Base-by-base conservation (phyloP, 768 basidiomycete species). In the Pleurotus ostreatus region DNA sequence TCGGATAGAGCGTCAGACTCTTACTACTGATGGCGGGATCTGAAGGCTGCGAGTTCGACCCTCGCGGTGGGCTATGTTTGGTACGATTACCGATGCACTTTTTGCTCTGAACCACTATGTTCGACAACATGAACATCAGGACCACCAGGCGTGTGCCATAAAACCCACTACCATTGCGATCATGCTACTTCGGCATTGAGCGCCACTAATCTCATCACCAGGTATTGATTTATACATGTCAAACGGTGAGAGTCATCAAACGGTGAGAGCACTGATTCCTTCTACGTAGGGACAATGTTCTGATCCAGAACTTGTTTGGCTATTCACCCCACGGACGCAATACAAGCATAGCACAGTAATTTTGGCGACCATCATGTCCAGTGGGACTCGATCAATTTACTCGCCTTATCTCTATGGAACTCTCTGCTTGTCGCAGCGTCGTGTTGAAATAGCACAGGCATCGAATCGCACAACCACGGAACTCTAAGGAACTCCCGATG, bases 41-140 rank as follows among this genome's bases (percentile, higher is more conserved):
- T 86, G 82, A 85, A 85, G 84, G 84, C 82, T 85, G 84, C 84
- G 84, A 83, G 84, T 86, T 85, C 84, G 84, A 86, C 78, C 84
- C 84, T 83, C 84, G 84, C 84, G 84, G 82, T 84, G 83, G 84
- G 83, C 83, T 85, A 82, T 15, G 46, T 22, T 47, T 22, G 46
- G 23, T 47, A 47, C 20, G 15, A 22, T 47, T 44, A 44, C 43
- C 43, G 20, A 44, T 16, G 20, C 43, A 47, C 15, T 47, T 47
- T 47, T 47, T 20, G 20, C 22, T 47, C 22, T 25, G 30, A 34
- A 34, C 30, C 30, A 34, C 11, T 25, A 25, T 25, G 23, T 25
- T 25, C n/a, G n/a, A n/a, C n/a, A 25, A 25, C 30, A 34, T 34
- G 30, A 34, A 11, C 30, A 34, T 34, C 30, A 34, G 11, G 30